Percentiles rank a stretch among this genome's conserved stretches.
phyloP scores from a whole-genome alignment of 2,329 filamentous ascomycete genomes.

The Cytospora mali region DNA sequence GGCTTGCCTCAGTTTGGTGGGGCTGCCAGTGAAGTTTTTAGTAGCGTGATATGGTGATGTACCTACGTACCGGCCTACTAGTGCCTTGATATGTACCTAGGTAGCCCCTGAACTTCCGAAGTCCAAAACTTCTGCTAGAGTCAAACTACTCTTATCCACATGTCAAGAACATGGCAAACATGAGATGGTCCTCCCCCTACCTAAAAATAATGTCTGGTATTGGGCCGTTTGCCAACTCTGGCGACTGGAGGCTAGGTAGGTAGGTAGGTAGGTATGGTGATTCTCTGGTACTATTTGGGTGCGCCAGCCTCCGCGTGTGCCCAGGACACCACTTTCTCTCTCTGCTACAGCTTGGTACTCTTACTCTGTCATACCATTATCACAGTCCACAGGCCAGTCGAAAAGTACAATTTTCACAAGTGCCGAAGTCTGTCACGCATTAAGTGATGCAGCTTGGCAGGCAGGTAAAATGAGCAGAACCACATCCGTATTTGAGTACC shows the following conservation, averaged over 20 bases:
- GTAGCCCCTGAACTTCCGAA: neutral
- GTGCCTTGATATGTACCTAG: too few relatives aligned
- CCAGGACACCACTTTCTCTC: neutral
- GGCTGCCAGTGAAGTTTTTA: neutral
- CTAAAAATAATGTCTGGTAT: neutral
- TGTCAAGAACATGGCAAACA: neutral
- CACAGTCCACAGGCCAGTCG: neutral
- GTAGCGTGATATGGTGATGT: neutral
- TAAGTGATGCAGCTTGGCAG: constrained; percentile 9
- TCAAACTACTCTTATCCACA: neutral
- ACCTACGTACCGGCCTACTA: neutral
- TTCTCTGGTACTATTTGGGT: neutral
- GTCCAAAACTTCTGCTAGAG: neutral
- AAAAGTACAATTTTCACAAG: constrained; percentile 3
- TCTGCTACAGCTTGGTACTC: too few relatives aligned
- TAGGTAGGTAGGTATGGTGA: too few relatives aligned
- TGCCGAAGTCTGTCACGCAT: constrained; percentile 5
- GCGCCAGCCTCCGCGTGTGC: neutral
- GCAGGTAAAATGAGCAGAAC: constrained; percentile 23
- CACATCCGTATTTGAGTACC: constrained; percentile 7
- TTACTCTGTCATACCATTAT: neutral
- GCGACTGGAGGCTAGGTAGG: too few relatives aligned
- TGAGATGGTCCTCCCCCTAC: too few relatives aligned
- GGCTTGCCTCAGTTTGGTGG: neutral
- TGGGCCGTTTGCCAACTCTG: neutral